Evolutionary conservation across 768 basidiomycete genomes (phyloP).

Genomic region (Lactarius pseudohatsudake): DNA sequence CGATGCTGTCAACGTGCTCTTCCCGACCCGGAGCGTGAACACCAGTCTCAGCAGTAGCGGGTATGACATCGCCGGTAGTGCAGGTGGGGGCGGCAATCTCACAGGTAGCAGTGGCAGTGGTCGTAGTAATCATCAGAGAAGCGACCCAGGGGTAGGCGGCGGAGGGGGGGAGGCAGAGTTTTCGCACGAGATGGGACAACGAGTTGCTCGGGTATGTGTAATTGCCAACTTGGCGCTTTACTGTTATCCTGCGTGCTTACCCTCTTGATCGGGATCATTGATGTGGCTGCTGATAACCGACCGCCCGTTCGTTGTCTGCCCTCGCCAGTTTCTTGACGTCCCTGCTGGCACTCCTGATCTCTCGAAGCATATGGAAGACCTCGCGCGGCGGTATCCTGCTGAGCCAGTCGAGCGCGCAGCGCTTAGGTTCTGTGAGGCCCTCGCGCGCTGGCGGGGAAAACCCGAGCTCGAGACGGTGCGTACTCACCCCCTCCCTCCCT

Average conservation of each 20-base stretch:
- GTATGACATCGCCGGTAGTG: slow-evolving; percentile 37
- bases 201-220: slow-evolving; percentile 65
- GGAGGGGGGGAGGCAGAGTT: slow-evolving; percentile 68
- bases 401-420: slow-evolving; percentile 80
- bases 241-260: background rate
- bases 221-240: slow-evolving; percentile 5
- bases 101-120: slow-evolving; percentile 52
- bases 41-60: slow-evolving; percentile 33
- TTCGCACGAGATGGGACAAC: slow-evolving; percentile 69
- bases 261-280: slow-evolving; percentile 10
- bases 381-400: slow-evolving; percentile 77
- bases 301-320: background rate
- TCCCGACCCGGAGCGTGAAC: slow-evolving; percentile 47
- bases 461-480: slow-evolving; percentile 78
- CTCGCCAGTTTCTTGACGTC: slow-evolving; percentile 69
- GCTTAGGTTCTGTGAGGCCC: slow-evolving; percentile 76
- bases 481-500: background rate
- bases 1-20: slow-evolving; percentile 68
- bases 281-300: background rate
- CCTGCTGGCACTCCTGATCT: slow-evolving; percentile 70
- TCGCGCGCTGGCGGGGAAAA: slow-evolving; percentile 80
- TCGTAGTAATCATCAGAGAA: background rate
- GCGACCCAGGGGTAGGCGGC: slow-evolving; percentile 19
- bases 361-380: slow-evolving; percentile 73
- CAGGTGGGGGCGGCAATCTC: slow-evolving; percentile 67